Conservation (phyloP, 1,284 basidiomycete species). For the Sporisorium exsertum region DNA sequence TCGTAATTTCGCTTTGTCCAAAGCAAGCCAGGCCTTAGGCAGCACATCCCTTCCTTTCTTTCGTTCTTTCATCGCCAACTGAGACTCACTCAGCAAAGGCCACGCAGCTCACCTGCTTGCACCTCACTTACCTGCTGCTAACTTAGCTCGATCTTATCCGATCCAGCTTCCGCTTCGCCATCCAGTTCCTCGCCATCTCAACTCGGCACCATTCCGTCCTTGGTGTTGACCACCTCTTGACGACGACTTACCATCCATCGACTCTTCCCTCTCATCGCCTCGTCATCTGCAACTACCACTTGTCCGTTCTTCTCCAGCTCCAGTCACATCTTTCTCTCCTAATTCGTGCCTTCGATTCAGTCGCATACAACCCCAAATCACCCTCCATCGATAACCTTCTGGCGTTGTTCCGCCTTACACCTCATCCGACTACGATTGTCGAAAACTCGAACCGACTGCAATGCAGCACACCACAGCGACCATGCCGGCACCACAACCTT, state of each 20-base stretch:
- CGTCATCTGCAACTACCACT: too few relatives aligned
- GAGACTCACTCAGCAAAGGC: neutral
- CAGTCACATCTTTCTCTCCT: neutral
- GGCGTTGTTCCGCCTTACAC: neutral
- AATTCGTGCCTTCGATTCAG: neutral
- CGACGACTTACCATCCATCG: neutral
- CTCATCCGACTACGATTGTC: neutral
- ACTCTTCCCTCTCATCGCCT: neutral
- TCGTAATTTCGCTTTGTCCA: neutral
- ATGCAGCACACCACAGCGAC: constrained; percentile 36
- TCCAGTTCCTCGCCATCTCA: neutral
- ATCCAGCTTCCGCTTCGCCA: neutral
- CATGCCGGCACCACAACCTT: constrained; percentile 20
- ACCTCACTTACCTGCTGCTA: neutral
- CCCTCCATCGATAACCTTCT: neutral
- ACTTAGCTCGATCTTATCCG: neutral
- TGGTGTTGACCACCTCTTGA: neutral
- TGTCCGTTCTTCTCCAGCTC: neutral
- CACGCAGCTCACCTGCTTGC: neutral
- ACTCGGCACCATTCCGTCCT: neutral
- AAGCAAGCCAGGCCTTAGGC: too few relatives aligned
- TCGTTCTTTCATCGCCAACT: too few relatives aligned
- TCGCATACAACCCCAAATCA: too few relatives aligned
- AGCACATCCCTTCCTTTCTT: too few relatives aligned
- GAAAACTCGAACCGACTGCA: neutral